Base-by-base conservation (phyloP, 768 basidiomycete genomes). In the Pleurotus citrinopileatus region DNA sequence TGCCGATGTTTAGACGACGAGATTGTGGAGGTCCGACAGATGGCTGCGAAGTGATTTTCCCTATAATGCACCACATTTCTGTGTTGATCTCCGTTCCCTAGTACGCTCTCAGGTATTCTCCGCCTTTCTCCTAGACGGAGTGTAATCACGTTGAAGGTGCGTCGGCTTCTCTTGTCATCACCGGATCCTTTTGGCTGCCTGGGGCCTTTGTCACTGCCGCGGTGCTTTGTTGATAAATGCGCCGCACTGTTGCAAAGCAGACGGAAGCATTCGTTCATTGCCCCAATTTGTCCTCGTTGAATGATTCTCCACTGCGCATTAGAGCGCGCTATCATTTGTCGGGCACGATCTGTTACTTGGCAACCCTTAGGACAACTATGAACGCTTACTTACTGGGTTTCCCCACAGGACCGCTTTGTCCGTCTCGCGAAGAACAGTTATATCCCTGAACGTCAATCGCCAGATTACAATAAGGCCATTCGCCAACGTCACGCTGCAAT, bases 401-500 rank as follows among this genome's bases (percentile, higher is more conserved):
- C n/a, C n/a, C n/a, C n/a, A n/a, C 60, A 91, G 85, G 84, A 88
- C 54, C 89, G 90, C 12, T 95, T 94, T 66, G 77, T 88, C 22
- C 80, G 83, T n/a, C 76, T 89, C 43, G 79, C 89, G 38, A 82
- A 84, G 57, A 79, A 79, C 57, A 85, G 82, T 55, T 77, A 77
- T 46, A 76, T 94, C 27, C 91, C 91, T 0, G 54, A 67, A 36
- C 79, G 89, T 23, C 73, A 83, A 53, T 80, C 87, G 42, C 74
- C 84, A 52, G 58, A 75, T 60, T 95, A 94, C 67, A 85, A 81
- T 55, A 73, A 75, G 42, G 82, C 87, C 5, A 72, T 95, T 12
- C 83, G 91, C 23, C 82, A 87, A 63, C 81, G 91, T 20, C 94
- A 97, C 67, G 90, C 91, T 22, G 94, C 94, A 1, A 89, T 98